Evolutionary conservation across 2,329 filamentous ascomycete genomes (phyloP).

Genomic region (Diaporthe capsici): DNA sequence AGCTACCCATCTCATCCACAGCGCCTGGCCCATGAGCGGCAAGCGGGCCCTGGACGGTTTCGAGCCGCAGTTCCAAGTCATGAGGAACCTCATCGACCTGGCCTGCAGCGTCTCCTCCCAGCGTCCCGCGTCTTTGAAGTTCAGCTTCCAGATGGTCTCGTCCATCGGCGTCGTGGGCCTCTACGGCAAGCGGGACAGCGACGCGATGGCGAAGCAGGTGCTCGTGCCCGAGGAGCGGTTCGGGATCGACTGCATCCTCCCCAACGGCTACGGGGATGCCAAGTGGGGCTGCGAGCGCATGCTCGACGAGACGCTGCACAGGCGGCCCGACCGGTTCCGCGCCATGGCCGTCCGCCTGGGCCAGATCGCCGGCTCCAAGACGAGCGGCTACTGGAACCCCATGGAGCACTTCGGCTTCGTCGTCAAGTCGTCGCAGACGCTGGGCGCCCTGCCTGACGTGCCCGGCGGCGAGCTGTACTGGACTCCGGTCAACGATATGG

Average conservation of each 20-base stretch:
- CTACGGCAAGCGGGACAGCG: constrained; percentile 40
- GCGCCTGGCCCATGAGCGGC: constrained; percentile 65
- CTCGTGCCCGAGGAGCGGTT: constrained; percentile 60
- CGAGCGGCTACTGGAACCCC: constrained; percentile 68
- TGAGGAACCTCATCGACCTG: constrained; percentile 63
- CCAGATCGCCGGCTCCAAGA: constrained; percentile 66
- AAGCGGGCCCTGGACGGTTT: constrained; percentile 56
- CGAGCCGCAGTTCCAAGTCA: constrained; percentile 58
- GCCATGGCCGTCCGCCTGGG: constrained; percentile 61
- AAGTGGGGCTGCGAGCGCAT: constrained; percentile 66
- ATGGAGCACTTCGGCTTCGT: constrained; percentile 65
- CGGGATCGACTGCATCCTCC: constrained; percentile 55
- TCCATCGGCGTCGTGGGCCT: constrained; percentile 54
- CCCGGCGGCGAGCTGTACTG: constrained; percentile 58
- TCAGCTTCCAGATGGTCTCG: constrained; percentile 59
- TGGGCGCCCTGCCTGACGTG: constrained; percentile 56
- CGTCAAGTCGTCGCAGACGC: constrained; percentile 62
- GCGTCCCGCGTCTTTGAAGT: constrained; percentile 51
- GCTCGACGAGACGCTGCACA: constrained; percentile 62
- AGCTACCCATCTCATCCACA: constrained; percentile 43
- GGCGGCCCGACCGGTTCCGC: constrained; percentile 56
- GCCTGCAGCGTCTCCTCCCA: constrained; percentile 46
- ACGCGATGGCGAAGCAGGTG: not conserved
- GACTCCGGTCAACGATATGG: constrained; percentile 59
- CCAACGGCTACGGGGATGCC: constrained; percentile 65